Evolutionary conservation across 2,329 filamentous ascomycete genomes (phyloP).

Genomic region (Aspergillus sp.): DNA sequence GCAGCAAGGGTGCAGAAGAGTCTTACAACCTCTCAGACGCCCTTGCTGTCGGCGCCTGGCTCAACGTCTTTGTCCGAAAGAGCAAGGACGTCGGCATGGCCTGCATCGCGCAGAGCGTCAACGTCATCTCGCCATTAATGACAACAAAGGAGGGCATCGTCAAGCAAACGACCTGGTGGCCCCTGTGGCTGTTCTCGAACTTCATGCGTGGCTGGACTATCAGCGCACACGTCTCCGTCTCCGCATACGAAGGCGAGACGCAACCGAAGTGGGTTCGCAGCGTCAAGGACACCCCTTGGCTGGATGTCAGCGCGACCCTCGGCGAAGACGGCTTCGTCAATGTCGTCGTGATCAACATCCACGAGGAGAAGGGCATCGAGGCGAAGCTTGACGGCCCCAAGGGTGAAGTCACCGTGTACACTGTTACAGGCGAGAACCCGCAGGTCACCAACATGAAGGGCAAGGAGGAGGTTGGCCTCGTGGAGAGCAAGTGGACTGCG

Average conservation of each 20-base stretch:
- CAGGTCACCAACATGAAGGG: conserved; percentile 65
- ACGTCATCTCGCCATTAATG: conserved; percentile 78
- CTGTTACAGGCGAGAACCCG: conserved; percentile 63
- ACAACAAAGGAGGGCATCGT: conserved; percentile 66
- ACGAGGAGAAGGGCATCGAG: conserved; percentile 63
- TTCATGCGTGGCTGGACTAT: conserved; percentile 77
- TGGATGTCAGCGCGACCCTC: conserved; percentile 47
- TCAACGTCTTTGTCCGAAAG: conserved; percentile 78
- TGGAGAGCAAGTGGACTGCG: conserved; percentile 67
- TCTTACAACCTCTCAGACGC: conserved; percentile 75
- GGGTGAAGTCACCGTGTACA: conserved; percentile 63
- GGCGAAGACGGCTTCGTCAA: conserved; percentile 64
- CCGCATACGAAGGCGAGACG: conserved; percentile 65
- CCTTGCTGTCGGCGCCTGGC: conserved; percentile 73
- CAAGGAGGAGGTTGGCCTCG: conserved; percentile 65
- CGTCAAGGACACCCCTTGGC: conserved; percentile 68
- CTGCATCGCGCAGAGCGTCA: conserved; percentile 77
- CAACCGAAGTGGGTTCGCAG: conserved; percentile 43
- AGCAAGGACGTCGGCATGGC: conserved; percentile 74
- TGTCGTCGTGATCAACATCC: conserved; percentile 75
- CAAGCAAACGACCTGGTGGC: conserved; percentile 78
- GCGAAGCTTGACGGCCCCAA: conserved; percentile 63
- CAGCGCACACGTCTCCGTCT: conserved; percentile 66
- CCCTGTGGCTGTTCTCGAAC: conserved; percentile 68
- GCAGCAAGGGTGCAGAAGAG: conserved; percentile 74